Base-by-base conservation (phyloP, 192 early-diverging fungal genomes). In the Dissophora globulifera region DNA sequence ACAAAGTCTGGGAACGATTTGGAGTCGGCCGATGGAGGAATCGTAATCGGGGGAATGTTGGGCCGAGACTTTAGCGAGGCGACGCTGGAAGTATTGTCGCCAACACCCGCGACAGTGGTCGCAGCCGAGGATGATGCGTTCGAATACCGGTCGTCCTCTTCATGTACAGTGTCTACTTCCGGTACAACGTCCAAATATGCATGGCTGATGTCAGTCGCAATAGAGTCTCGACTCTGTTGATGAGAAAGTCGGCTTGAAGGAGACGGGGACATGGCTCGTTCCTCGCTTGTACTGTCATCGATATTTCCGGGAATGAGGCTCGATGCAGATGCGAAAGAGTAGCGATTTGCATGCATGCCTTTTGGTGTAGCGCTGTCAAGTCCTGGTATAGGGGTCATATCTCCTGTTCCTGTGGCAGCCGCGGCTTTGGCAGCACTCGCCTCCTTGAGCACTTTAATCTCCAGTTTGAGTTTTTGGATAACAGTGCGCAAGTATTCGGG, bases 401-500 rank as follows among this genome's bases (percentile, higher is more conserved):
- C 63, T 3, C 13, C 56, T 13, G 13, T 3, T 33, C 42, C 43
- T 65, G 55, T 20, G 41, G 32, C n/a, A 33, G 27, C 30, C 50
- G 26, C 19, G 41, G 56, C 51, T 17, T 50, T 42, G n/a, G 50
- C 50, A 53, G 54, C 32, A 27, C 38, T 35, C n/a, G 22, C 22
- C 13, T 54, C 60, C 54, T 79, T 81, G 33, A 88, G 67, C 16
- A 50, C 20, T 26, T 78, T 81, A 27, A 92, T 74, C 47, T 92
- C 86, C 31, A 43, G 43, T 53, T 86, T 87, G 41, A 93, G 83
- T 43, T 88, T 86, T 38, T 81, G 78, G 25, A 93, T 88, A 59
- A 87, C 78, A 12, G 79, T 67, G 32, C 89, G 88, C 58, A 93
- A 78, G 53, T 88, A 71, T 50, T 91, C 90, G n/a, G 89, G 56